Evolutionary conservation across 2,329 filamentous ascomycete genomes (phyloP), one percentile per base, ranked within the genome.

Genomic region (Talaromyces verruculosus): DNA sequence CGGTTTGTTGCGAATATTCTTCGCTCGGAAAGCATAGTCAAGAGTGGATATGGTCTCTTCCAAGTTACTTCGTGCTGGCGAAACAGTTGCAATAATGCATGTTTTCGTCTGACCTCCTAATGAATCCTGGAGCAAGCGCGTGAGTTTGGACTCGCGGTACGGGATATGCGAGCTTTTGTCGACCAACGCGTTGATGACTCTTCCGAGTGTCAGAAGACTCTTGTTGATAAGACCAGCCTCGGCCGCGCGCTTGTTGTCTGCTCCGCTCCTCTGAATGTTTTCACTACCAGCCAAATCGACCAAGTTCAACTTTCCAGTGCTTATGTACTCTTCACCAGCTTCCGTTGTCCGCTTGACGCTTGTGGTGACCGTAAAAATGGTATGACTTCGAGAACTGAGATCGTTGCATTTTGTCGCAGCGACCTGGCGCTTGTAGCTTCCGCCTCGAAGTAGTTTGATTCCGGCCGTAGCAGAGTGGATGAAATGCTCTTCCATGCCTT

Each of bases 351-450:
- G 89, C 78, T 96, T 97, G 73, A 93, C 89, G 74, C 93, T 92
- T 0, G 93, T 91, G 0, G 94, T 97, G 67, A 99, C 91, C 7
- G 95, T 98, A 75, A 99, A 99, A 25, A 99, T 91, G 0, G 95
- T 99, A 75, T 99, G 96, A 81, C 93, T 97, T 77, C 95, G 89
- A 72, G 93, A 97, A 79, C 93, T 97, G 64, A 98, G 87, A 73
- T 99, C 95, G 77, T 99, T 99, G 85, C 95, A 99, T 79, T 98
- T 98, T n/a, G 95, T 99, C 3, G 96, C 93, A 5, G 95, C 96
- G n/a, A 99, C 95, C 78, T 99, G 95, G 60, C 95, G 90, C 79
- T 93, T 96, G 80, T 95, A 85, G 77, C 93, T 97, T 68, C 95
- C 96, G 69, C 90, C 86, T 72, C 95, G 92, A 55, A 99, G 86